These are phyloP conservation scores for Acacia concinna DNA, from an alignment of 331 rosid genomes.

Conservation along the genomic window DNA sequence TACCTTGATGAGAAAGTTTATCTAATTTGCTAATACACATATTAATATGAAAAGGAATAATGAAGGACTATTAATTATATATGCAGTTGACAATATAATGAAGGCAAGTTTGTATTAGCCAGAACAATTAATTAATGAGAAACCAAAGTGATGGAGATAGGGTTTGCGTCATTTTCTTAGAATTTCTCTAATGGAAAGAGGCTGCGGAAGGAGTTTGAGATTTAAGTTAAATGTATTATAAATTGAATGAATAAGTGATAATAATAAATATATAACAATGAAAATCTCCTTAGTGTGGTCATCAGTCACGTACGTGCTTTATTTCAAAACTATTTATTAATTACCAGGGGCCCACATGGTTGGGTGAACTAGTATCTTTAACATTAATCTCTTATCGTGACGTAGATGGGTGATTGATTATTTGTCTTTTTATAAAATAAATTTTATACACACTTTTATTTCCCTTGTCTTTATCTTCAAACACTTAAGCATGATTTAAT, in stretches of 20 bases:
- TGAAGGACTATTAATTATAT: background rate
- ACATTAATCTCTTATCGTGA: conserved; percentile 35
- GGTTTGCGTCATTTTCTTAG: conserved; percentile 36
- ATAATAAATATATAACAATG: background rate
- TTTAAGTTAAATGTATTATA: background rate
- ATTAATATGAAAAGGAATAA: background rate
- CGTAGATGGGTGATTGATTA: conserved; percentile 35
- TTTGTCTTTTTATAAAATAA: background rate
- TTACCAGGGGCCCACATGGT: background rate
- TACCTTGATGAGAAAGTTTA: too few species aligned
- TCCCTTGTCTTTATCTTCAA: background rate
- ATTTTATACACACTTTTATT: background rate
- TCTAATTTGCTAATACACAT: background rate
- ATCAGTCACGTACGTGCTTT: conserved; percentile 41
- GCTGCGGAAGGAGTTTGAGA: conserved; percentile 37
- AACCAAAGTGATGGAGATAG: conserved; percentile 33
- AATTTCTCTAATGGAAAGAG: conserved; percentile 51
- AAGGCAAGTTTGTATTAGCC: background rate
- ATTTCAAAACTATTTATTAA: background rate
- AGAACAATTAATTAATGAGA: conserved; percentile 30
- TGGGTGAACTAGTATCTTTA: conserved; percentile 28
- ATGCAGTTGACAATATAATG: background rate
- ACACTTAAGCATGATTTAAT: background rate
- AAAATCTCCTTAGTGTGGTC: conserved; percentile 32
- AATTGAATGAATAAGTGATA: background rate